Evolutionary conservation across 805 yeast species (phyloP), one percentile per base, ranked within the genome.

Genomic region (Candida adriatica): DNA sequence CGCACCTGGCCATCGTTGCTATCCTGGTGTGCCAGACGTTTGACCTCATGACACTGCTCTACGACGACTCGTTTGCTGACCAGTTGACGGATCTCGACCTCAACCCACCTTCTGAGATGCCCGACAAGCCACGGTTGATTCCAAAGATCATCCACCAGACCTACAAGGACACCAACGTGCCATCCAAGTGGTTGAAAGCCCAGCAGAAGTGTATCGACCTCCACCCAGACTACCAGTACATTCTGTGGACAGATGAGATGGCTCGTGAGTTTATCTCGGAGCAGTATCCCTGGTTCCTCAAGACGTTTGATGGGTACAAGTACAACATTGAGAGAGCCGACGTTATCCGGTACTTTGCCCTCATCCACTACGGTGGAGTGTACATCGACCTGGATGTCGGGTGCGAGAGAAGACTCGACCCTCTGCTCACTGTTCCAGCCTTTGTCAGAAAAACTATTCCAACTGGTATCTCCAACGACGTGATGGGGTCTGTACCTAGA

Each of bases 81-180:
- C 83, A 81, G 1, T 59, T 84, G 16, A 51, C 72, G 11, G 75
- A 75, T 30, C 61, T 63, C 10, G 94, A 85, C 38, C 51, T 83
- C 29, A 73, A 77, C 43, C 79, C 79, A 2, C 58, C 64, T 6
- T 41, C 46, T 19, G 64, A 64, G n/a, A 50, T 58, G 6, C 51
- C 61, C 14, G 59, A 56, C 13, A 61, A 61, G 35, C 75, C 76
- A 8, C 68, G 68, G 37, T 53, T 80, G 23, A 85, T 87, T 27
- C 96, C 96, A 23, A 83, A 81, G 49, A 86, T 87, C 53, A 86
- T 88, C 34, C 96, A 88, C 53, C 96, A 88, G 56, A 88, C 96
- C 10, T 88, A 88, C 58, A 87, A 83, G 53, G 81, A 84, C 14
- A 68, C 62, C 10, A 70, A 77, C 14, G 73, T 87, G 11, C 96